Evolutionary conservation across 192 early-diverging fungal species (phyloP).

Genomic region (Chytriomyces sp.): DNA sequence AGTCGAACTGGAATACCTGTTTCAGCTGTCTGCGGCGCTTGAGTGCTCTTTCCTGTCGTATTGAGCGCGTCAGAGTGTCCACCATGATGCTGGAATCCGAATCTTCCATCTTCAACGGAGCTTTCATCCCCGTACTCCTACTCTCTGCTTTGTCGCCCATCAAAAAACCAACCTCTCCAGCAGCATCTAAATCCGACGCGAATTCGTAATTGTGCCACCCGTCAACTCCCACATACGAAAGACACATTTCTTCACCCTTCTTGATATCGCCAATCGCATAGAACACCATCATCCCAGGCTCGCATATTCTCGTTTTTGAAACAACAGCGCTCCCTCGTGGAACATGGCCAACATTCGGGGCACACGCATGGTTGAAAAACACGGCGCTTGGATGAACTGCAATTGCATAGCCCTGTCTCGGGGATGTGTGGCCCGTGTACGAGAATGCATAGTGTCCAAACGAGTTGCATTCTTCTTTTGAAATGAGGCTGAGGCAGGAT

Average conservation of each 20-base stretch:
- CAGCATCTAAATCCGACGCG: not conserved
- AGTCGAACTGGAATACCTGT: constrained; percentile 48
- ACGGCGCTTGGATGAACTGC: constrained; percentile 49
- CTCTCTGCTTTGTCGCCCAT: not conserved
- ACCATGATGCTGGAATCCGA: not conserved
- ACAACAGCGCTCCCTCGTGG: not conserved
- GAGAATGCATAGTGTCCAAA: constrained; percentile 56
- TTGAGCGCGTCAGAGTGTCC: not conserved
- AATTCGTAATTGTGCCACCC: not conserved
- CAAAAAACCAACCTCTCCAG: not conserved
- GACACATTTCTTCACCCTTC: constrained; percentile 43
- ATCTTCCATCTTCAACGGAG: too few relatives aligned
- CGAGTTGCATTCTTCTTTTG: constrained; percentile 60
- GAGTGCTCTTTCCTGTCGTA: not conserved
- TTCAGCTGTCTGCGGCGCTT: constrained; percentile 35
- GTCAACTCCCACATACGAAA: constrained; percentile 48
- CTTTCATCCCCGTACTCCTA: too few relatives aligned
- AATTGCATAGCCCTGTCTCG: constrained; percentile 50
- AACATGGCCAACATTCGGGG: constrained; percentile 51
- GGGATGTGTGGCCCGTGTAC: constrained; percentile 16
- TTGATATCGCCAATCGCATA: constrained; percentile 42
- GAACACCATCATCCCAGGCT: constrained; percentile 40
- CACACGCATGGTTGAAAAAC: constrained; percentile 59
- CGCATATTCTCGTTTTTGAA: not conserved
- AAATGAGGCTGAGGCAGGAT: constrained; percentile 43